Evolutionary conservation across 306 rosid genomes (phyloP).

Genomic region (Senna siamea): DNA sequence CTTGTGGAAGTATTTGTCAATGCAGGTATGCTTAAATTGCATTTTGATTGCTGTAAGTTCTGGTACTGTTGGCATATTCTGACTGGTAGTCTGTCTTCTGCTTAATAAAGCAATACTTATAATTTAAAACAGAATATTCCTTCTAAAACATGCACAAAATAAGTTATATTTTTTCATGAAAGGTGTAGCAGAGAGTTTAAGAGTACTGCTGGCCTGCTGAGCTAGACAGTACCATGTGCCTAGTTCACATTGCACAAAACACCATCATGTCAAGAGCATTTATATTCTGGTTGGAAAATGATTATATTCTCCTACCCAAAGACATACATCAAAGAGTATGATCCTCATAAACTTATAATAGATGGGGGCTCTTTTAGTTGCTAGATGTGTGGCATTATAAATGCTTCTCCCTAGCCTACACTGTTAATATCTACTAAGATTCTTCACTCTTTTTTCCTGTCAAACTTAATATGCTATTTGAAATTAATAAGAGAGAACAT

Average conservation of each 20-base stretch:
- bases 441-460: not conserved
- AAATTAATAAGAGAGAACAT: too few relatives aligned
- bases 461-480: not conserved
- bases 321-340: not conserved
- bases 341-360: not conserved
- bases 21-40: conserved; percentile 51
- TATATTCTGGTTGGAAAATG: not conserved
- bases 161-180: not conserved
- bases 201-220: not conserved
- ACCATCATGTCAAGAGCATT: not conserved
- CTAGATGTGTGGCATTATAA: not conserved
- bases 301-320: not conserved
- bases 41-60: conserved; percentile 5
- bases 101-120: not conserved
- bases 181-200: not conserved
- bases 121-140: conserved; percentile 14
- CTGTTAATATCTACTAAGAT: not conserved
- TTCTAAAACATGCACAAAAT: conserved; percentile 2
- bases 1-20: conserved; percentile 46
- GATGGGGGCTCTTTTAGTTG: not conserved
- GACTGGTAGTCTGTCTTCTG: not conserved
- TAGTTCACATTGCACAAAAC: not conserved
- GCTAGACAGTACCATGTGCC: not conserved
- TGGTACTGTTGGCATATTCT: not conserved
- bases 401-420: not conserved